Base-by-base conservation (phyloP, 2,329 filamentous ascomycete genomes). In the Colletotrichum caudatum region DNA sequence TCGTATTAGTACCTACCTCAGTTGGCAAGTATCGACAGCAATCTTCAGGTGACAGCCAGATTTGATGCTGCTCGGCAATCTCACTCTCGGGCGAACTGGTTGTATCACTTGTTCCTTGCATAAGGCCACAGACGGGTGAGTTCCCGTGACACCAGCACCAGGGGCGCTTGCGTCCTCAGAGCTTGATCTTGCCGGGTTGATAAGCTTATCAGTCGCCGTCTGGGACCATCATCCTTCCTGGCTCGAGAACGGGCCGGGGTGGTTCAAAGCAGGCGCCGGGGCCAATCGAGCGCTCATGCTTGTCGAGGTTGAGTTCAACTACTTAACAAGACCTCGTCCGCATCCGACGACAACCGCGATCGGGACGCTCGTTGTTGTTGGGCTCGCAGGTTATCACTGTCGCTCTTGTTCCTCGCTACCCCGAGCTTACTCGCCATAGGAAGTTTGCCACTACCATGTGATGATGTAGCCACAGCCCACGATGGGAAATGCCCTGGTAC, bases 41-140 rank as follows among this genome's bases (percentile, higher is more conserved):
- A 46, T n/a, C 14, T 59, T 63, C 29, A 20, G 29, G 53, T 50
- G 39, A 71, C 48, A 26, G 53, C 18, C 44, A 35, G 54, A 60
- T 69, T 48, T 48, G 20, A 26, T 46, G 33, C 37, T 37, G 39
- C 46, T 59, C n/a, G 65, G 65, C 60, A 71, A 64, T 71, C 65
- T 60, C 46, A 16, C 46, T 6, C 58, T 54, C n/a, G 37, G 53
- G 35, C 41, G 64, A 48, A 44, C 35, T n/a, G 12, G 37, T 37
- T 68, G 18, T 26, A 69, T 64, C 54, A 60, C 59, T 60, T 64
- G 66, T 72, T 58, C 66, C 70, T 72, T 72, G 70, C 70, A 71
- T 72, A 37, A 57, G 67, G 61, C 59, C 56, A 72, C 70, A 72
- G 61, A 71, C 23, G 61, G 56, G 33, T 41, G 41, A 50, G 56